Base-by-base conservation (phyloP, 805 yeast species). In the Wickerhamiella azymoides region DNA sequence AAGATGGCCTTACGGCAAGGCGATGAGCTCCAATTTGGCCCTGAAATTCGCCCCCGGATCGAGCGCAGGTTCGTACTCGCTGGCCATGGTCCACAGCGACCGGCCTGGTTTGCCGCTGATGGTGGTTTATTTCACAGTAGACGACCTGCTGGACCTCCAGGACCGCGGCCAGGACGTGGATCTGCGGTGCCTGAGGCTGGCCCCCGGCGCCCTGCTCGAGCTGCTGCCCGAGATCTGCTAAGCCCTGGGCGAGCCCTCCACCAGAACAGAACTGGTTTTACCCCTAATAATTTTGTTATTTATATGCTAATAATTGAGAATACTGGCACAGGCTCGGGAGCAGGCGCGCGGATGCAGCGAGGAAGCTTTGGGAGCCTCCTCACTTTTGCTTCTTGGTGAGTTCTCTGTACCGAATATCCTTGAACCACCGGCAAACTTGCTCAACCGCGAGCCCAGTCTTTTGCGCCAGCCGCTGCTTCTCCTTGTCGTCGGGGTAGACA, bases 121-220 rank as follows among this genome's bases (percentile, higher is more conserved):
- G 28, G 52, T 56, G 14, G 47, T 62, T 36, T 61, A 58, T 28
- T 48, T 63, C 42, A 58, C 58, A 40, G 52, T 63, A 10, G 66
- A 62, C 39, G 66, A 63, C 43, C 45, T 63, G 38, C 50, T 62
- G 30, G 65, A 62, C 38, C 49, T 60, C 16, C 19, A 40, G n/a
- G 42, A 42, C 17, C 27, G 36, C 10, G 27, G 32, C 14, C 36
- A 36, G 36, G 48, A 40, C 10, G 36, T 49, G 8, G 50, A 49
- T 36, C 40, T 49, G 45, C 36, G 44, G 19, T 49, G 49, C 19
- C 17, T 41, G 32, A 38, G 47, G 32, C 27, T 48, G 36, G 44
- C 48, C 10, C 47, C 46, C n/a, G 41, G 16, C 21, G 43, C 50
- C 10, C 36, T 48, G 10, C 21, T 48, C 11, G 48, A 45, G 32